Conservation (phyloP, 2,329 filamentous ascomycete species). For the Colletotrichum spaethianum region DNA sequence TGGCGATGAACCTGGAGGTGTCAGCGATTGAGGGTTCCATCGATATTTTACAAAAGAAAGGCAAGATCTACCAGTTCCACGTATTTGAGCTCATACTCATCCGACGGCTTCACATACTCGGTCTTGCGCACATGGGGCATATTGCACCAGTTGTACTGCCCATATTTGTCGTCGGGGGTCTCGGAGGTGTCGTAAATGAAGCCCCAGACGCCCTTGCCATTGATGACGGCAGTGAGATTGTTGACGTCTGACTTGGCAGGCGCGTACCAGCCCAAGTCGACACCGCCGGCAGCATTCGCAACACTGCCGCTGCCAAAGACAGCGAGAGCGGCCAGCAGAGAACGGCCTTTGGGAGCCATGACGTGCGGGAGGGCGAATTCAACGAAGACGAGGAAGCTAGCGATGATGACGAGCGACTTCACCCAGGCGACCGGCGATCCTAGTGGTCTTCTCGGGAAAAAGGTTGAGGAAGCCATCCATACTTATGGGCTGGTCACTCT, state of each 20-base stretch:
- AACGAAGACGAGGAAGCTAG: conserved; percentile 34
- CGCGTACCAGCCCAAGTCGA: conserved; percentile 70
- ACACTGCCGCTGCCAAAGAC: conserved; percentile 15
- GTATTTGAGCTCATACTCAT: conserved; percentile 77
- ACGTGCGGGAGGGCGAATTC: conserved; percentile 28
- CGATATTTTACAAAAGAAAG: background rate
- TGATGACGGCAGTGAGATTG: conserved; percentile 70
- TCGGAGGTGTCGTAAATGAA: conserved; percentile 80
- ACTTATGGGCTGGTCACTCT: conserved; percentile 18
- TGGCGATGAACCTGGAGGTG: conserved; percentile 80
- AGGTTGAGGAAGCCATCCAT: conserved; percentile 38
- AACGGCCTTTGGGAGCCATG: conserved; percentile 35
- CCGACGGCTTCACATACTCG: conserved; percentile 72
- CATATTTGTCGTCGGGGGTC: conserved; percentile 69
- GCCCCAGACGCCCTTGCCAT: conserved; percentile 75
- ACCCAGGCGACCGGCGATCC: conserved; percentile 37
- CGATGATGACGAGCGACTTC: conserved; percentile 36
- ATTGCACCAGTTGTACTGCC: conserved; percentile 86
- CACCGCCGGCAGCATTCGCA: conserved; percentile 17
- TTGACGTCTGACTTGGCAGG: conserved; percentile 72
- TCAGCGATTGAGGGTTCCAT: background rate
- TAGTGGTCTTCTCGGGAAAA: conserved; percentile 30
- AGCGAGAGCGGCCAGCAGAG: conserved; percentile 39
- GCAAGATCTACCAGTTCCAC: conserved; percentile 76
- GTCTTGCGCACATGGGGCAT: conserved; percentile 84